These are phyloP conservation scores for Dioscorea dumetorum DNA, from an alignment of 106 monocot species.

Conservation along the genomic window DNA sequence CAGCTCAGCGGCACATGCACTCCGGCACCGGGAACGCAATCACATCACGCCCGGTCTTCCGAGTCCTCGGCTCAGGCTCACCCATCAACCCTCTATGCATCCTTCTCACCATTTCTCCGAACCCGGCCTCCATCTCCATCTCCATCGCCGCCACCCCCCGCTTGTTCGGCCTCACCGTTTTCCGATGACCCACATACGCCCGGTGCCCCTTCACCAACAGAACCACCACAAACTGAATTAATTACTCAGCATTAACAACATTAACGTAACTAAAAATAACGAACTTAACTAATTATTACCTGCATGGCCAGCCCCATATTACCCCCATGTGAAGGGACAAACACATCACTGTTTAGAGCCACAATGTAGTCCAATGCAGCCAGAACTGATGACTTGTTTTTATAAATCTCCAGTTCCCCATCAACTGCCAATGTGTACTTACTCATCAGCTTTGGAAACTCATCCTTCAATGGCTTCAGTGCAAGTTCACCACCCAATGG, in stretches of 20 bases:
- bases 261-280: no score
- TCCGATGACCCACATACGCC: slow-evolving; percentile 22
- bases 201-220: slow-evolving; percentile 14
- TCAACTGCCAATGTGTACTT: slow-evolving; percentile 15
- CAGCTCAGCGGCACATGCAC: slow-evolving; percentile 25
- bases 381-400: slow-evolving; percentile 17
- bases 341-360: slow-evolving; percentile 29
- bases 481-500: slow-evolving; percentile 28
- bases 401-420: slow-evolving; percentile 17
- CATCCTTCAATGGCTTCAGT: slow-evolving; percentile 7
- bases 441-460: slow-evolving; percentile 14
- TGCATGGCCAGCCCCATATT: slow-evolving; percentile 27
- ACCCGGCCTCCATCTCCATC: neutral
- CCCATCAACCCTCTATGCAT: slow-evolving; percentile 5
- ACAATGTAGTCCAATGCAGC: slow-evolving; percentile 36
- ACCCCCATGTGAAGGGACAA: slow-evolving; percentile 43
- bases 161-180: slow-evolving; percentile 34
- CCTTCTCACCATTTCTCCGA: slow-evolving; percentile 1
- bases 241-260: neutral
- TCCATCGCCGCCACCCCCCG: slow-evolving; percentile 11
- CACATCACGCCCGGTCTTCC: slow-evolving; percentile 21
- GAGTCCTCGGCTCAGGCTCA: slow-evolving; percentile 4
- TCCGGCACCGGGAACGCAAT: slow-evolving; percentile 20
- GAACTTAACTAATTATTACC: neutral
- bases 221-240: neutral